phyloP scores from a whole-genome alignment of 495 filamentous ascomycete species.

The Neurospora africana region DNA sequence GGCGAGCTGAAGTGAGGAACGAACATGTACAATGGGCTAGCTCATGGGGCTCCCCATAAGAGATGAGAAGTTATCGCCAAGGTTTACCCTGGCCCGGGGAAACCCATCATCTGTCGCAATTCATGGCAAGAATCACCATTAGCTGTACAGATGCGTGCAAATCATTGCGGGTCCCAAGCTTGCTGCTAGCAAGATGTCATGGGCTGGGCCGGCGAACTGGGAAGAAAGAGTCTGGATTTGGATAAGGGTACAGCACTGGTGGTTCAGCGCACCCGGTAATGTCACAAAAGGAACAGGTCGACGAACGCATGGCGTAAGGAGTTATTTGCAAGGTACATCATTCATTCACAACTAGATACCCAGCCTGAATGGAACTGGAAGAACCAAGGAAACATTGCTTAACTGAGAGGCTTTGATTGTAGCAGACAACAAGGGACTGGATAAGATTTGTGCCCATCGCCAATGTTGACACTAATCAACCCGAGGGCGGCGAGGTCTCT shows the following conservation, averaged over 20 bases:
- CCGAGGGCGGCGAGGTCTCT: background rate
- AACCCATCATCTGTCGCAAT: background rate
- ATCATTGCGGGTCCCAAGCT: background rate
- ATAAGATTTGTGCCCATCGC: background rate
- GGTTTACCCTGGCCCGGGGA: background rate
- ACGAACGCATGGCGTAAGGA: background rate
- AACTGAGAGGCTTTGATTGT: background rate
- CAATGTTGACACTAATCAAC: background rate
- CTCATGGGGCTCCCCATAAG: background rate
- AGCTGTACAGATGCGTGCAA: background rate
- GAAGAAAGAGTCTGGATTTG: background rate
- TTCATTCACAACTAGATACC: background rate
- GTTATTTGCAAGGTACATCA: background rate
- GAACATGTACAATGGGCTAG: background rate
- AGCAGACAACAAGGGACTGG: background rate
- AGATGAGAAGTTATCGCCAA: background rate
- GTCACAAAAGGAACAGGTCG: background rate
- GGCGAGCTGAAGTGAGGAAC: constrained; percentile 53
- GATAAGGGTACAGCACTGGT: background rate
- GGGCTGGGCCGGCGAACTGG: background rate
- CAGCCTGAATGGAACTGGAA: background rate
- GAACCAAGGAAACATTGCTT: background rate
- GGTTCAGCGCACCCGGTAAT: background rate
- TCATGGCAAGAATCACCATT: background rate
- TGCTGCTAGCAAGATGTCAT: background rate